Evolutionary conservation across 2,329 filamentous ascomycete species (phyloP).

Genomic region (Ambrosiella cleistominuta): DNA sequence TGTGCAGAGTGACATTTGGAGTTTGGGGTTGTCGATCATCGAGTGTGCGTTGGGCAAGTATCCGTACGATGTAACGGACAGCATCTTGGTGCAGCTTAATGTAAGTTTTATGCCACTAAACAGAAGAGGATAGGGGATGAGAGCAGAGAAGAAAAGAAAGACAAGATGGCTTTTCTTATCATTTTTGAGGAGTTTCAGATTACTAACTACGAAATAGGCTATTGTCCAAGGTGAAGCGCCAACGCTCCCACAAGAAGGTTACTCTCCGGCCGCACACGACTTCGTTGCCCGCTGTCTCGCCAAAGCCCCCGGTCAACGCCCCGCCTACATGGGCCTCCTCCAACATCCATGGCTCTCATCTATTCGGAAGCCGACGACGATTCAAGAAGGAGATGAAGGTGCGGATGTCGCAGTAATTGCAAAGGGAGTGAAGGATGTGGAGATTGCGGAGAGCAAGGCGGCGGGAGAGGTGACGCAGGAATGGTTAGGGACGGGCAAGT

Average conservation of each 20-base stretch:
- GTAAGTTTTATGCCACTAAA: slow-evolving; percentile 39
- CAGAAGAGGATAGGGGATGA: neutral
- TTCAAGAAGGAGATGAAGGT: slow-evolving; percentile 47
- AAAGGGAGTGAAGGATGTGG: neutral
- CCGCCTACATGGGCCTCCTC: slow-evolving; percentile 80
- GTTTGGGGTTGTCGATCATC: slow-evolving; percentile 80
- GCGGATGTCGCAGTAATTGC: slow-evolving; percentile 29
- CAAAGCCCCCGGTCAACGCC: slow-evolving; percentile 80
- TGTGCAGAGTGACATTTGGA: slow-evolving; percentile 97
- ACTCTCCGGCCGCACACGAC: slow-evolving; percentile 61
- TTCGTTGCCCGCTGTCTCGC: slow-evolving; percentile 84
- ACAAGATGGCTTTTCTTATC: no score
- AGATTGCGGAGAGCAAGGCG: neutral
- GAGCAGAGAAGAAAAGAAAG: no score
- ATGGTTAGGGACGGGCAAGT: neutral
- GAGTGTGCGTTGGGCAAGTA: slow-evolving; percentile 91
- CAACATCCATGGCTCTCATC: slow-evolving; percentile 74
- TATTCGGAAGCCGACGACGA: slow-evolving; percentile 59
- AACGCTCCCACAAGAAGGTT: slow-evolving; percentile 60
- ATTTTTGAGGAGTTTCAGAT: no score
- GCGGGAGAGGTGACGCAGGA: neutral
- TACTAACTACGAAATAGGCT: slow-evolving; percentile 42
- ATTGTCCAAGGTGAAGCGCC: slow-evolving; percentile 97
- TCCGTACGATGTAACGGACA: slow-evolving; percentile 94
- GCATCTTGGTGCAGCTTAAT: slow-evolving; percentile 92